Conservation (phyloP, 495 filamentous ascomycete genomes). For the Penicillium desertorum region DNA sequence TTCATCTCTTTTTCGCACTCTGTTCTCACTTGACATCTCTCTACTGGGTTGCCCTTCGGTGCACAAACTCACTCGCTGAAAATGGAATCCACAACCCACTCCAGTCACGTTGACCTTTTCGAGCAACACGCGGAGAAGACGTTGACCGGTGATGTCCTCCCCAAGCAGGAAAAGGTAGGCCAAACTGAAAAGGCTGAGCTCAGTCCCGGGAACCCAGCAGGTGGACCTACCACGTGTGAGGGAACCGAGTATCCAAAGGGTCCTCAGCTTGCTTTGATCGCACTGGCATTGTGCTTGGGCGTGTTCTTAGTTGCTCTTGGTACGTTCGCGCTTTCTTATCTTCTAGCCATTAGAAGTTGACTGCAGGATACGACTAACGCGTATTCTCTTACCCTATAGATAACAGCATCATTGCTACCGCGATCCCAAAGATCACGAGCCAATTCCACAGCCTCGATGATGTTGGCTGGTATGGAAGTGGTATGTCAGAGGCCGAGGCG, state of each 20-base stretch:
- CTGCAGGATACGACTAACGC: background rate
- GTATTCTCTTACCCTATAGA: conserved; percentile 37
- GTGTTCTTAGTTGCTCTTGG: conserved; percentile 5
- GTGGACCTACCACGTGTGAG: background rate
- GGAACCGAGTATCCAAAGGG: background rate
- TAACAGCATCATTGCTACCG: conserved; percentile 47
- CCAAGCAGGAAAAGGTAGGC: background rate
- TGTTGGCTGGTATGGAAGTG: conserved; percentile 49
- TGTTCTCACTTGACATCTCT: background rate
- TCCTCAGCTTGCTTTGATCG: background rate
- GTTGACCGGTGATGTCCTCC: background rate
- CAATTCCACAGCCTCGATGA: conserved; percentile 44
- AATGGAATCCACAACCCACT: background rate
- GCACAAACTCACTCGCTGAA: background rate
- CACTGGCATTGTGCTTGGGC: conserved; percentile 1
- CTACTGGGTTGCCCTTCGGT: background rate
- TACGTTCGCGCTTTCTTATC: background rate
- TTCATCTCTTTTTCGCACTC: background rate
- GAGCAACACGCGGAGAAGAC: background rate
- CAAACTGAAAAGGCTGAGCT: background rate
- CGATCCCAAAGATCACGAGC: conserved; percentile 47
- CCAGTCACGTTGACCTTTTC: background rate
- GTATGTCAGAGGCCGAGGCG: background rate
- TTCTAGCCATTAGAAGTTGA: background rate
- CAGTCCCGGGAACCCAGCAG: background rate